Percentiles rank a stretch among this genome's conserved stretches.
These are phyloP conservation scores for Rutstroemia sydowiana DNA, from an alignment of 2,329 filamentous ascomycete species.

Conservation along the genomic window DNA sequence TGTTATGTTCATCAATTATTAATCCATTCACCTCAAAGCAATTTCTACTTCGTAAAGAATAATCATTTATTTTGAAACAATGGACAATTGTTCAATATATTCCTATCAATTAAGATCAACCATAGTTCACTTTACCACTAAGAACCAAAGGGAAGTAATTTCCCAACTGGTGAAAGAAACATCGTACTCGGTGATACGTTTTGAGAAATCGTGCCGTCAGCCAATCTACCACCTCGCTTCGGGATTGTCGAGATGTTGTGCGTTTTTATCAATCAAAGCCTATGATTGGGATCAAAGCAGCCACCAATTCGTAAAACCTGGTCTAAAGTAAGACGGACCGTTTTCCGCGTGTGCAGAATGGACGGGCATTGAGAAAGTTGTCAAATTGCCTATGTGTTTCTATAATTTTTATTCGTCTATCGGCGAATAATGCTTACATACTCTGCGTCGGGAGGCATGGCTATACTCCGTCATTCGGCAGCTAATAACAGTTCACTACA, in stretches of 20 bases:
- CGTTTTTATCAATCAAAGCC: not conserved
- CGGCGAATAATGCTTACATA: constrained; percentile 2
- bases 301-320: not conserved
- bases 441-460: not conserved
- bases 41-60: too few species aligned
- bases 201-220: not conserved
- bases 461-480: constrained; percentile 7
- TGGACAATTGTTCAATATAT: not conserved
- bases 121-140: not conserved
- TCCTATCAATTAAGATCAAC: not conserved
- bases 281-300: constrained; percentile 3
- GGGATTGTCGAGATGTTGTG: constrained; percentile 7
- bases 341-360: constrained; percentile 13
- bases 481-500: too few species aligned
- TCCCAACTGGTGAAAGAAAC: not conserved
- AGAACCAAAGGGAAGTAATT: not conserved
- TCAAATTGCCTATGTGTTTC: not conserved
- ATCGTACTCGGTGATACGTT: not conserved
- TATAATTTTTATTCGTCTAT: not conserved
- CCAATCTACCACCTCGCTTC: not conserved
- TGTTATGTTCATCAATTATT: too few species aligned
- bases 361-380: not conserved
- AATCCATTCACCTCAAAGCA: too few species aligned
- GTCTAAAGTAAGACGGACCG: constrained; percentile 11
- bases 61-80: not conserved